These are phyloP conservation scores for Aquanectria penicillioides DNA, from an alignment of 2,329 filamentous ascomycete genomes.

Conservation along the genomic window DNA sequence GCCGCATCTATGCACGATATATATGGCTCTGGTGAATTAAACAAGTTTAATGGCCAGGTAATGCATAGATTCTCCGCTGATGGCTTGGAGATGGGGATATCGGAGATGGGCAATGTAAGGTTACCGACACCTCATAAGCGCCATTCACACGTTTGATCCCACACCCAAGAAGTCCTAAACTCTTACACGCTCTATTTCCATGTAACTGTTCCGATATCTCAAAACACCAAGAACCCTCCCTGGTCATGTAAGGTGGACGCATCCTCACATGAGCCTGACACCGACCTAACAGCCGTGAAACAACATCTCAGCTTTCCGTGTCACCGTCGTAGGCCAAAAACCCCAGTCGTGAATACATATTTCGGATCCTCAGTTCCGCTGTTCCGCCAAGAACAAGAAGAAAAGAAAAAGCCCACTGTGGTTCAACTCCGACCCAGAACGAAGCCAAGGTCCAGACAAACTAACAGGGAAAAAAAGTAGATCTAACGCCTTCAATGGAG, in stretches of 20 bases:
- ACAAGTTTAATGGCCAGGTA: constrained; percentile 4
- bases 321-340: constrained; percentile 22
- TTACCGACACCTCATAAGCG: constrained; percentile 8
- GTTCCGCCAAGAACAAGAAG: constrained; percentile 5
- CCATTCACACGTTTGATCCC: constrained; percentile 6
- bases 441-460: too few species aligned
- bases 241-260: constrained; percentile 6
- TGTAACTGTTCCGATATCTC: constrained; percentile 4
- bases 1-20: constrained; percentile 18
- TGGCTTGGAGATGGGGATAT: constrained; percentile 14
- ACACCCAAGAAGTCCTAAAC: constrained; percentile 4
- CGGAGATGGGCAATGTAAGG: constrained; percentile 13
- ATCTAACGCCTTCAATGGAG: too few species aligned
- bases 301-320: constrained; percentile 35
- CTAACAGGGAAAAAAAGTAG: too few species aligned
- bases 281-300: constrained; percentile 35
- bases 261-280: constrained; percentile 28
- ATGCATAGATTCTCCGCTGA: constrained; percentile 16
- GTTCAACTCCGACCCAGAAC: background rate
- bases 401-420: background rate
- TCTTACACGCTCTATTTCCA: background rate
- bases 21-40: constrained; percentile 10
- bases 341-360: constrained; percentile 22
- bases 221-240: constrained; percentile 3
- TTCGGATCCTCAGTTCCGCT: constrained; percentile 4